Evolutionary conservation across 192 early-diverging fungal species (phyloP).

Genomic region (Thamnidium elegans): DNA sequence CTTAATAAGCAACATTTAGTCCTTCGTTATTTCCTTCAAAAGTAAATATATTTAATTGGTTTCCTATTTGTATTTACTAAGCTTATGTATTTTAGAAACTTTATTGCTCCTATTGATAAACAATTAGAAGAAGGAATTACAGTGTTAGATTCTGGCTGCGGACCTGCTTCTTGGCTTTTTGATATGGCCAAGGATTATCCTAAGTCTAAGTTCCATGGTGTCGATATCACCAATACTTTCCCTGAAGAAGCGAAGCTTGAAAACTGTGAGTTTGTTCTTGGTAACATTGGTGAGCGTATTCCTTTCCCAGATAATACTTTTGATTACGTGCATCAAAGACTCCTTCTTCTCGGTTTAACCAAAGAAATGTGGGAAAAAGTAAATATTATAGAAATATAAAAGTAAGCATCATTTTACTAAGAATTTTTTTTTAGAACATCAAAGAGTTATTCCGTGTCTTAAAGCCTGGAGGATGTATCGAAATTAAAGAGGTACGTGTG

Average conservation of each 20-base stretch:
- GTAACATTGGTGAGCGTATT: conserved; percentile 21
- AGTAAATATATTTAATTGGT: not conserved
- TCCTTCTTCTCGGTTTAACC: conserved; percentile 26
- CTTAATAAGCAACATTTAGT: conserved; percentile 15
- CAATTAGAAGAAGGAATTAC: conserved; percentile 18
- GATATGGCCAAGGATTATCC: conserved; percentile 52
- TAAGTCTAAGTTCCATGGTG: conserved; percentile 43
- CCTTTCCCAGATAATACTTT: conserved; percentile 31
- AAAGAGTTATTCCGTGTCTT: conserved; percentile 20
- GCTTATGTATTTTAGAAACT: conserved; percentile 20
- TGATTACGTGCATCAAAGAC: conserved; percentile 33
- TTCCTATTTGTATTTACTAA: not conserved
- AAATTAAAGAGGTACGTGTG: conserved; percentile 20
- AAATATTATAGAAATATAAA: not conserved
- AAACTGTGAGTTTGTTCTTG: conserved; percentile 16
- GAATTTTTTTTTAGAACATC: conserved; percentile 8
- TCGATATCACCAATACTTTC: conserved; percentile 44
- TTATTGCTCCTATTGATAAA: conserved; percentile 14
- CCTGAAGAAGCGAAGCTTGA: conserved; percentile 21
- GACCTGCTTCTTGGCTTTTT: conserved; percentile 36
- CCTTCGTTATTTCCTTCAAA: conserved; percentile 2
- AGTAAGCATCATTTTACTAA: too few relatives aligned
- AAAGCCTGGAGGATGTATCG: conserved; percentile 33
- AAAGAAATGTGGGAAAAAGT: conserved; percentile 19
- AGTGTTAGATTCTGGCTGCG: conserved; percentile 33